Evolutionary conservation across 1,284 basidiomycete species (phyloP).

Genomic region (Somion occarium): DNA sequence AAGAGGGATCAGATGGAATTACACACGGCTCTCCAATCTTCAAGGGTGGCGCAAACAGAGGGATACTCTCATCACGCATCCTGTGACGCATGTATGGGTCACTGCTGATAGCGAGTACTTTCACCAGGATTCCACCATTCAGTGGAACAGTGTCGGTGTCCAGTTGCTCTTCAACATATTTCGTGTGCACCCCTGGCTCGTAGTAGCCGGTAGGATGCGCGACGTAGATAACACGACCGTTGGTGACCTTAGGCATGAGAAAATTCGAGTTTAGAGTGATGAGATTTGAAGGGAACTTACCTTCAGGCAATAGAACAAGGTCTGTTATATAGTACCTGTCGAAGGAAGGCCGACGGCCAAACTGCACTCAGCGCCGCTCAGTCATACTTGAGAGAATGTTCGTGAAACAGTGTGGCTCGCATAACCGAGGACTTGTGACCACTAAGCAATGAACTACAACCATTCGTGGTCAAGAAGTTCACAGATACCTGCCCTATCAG

Average conservation of each 20-base stretch:
- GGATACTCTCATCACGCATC: constrained; percentile 20
- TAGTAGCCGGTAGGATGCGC: neutral
- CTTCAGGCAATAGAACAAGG: too few species aligned
- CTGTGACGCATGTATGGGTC: constrained; percentile 34
- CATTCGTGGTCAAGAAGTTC: too few species aligned
- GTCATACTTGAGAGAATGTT: too few species aligned
- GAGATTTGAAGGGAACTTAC: too few species aligned
- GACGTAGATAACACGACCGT: constrained; percentile 3
- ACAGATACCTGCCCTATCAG: too few species aligned
- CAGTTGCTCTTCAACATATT: constrained; percentile 18
- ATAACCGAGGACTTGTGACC: too few species aligned
- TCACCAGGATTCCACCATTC: constrained; percentile 34
- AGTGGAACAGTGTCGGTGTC: constrained; percentile 33
- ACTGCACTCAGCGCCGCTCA: too few species aligned
- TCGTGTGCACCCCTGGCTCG: constrained; percentile 8
- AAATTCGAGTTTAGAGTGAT: too few species aligned
- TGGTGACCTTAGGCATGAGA: constrained; percentile 3
- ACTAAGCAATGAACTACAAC: too few species aligned
- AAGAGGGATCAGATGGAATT: neutral
- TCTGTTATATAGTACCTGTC: too few species aligned
- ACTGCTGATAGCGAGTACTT: constrained; percentile 29
- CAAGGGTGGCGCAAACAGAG: constrained; percentile 7
- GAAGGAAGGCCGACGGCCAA: too few species aligned
- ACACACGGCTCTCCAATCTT: constrained; percentile 7
- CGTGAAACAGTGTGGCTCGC: too few species aligned